Percentiles rank a stretch among this genome's conserved stretches.
These are phyloP conservation scores for Pseudonitzschia delicatissima DNA, from an alignment of 108 stramenopile species.

Conservation along the genomic window DNA sequence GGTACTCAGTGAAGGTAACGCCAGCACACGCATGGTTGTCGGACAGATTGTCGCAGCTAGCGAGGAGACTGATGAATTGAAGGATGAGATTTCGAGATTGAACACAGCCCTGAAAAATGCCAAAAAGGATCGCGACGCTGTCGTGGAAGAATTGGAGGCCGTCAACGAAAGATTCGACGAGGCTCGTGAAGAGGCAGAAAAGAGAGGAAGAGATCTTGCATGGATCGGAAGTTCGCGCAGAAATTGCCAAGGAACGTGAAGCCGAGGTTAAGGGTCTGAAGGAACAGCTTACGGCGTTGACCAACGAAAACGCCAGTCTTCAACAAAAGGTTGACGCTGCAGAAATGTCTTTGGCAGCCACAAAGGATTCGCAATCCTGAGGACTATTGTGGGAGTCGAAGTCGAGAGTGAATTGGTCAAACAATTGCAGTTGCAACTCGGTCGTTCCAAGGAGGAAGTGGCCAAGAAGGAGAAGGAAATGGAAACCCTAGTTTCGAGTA, in stretches of 20 bases:
- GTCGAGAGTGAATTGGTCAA: slow-evolving; percentile 59
- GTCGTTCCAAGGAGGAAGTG: slow-evolving; percentile 55
- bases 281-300: slow-evolving; percentile 41
- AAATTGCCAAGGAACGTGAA: slow-evolving; percentile 43
- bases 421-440: slow-evolving; percentile 66
- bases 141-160: slow-evolving; percentile 72
- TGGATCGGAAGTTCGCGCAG: slow-evolving; percentile 26
- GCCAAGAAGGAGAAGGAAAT: slow-evolving; percentile 61
- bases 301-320: slow-evolving; percentile 50
- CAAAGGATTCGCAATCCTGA: slow-evolving; percentile 36
- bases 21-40: slow-evolving; percentile 55
- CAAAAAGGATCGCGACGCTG: slow-evolving; percentile 58
- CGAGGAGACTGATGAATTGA: slow-evolving; percentile 42
- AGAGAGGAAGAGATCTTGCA: slow-evolving; percentile 35
- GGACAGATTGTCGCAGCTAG: slow-evolving; percentile 32
- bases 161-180: slow-evolving; percentile 76
- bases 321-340: slow-evolving; percentile 62
- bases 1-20: slow-evolving; percentile 49
- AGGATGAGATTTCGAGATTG: slow-evolving; percentile 60
- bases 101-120: slow-evolving; percentile 68
- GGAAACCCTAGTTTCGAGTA: slow-evolving; percentile 30
- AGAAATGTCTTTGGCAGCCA: slow-evolving; percentile 45
- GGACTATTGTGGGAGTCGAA: slow-evolving; percentile 33
- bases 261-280: slow-evolving; percentile 42
- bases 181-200: slow-evolving; percentile 48